Conservation (phyloP, 441 rosid species). For the Breynia disticha region DNA sequence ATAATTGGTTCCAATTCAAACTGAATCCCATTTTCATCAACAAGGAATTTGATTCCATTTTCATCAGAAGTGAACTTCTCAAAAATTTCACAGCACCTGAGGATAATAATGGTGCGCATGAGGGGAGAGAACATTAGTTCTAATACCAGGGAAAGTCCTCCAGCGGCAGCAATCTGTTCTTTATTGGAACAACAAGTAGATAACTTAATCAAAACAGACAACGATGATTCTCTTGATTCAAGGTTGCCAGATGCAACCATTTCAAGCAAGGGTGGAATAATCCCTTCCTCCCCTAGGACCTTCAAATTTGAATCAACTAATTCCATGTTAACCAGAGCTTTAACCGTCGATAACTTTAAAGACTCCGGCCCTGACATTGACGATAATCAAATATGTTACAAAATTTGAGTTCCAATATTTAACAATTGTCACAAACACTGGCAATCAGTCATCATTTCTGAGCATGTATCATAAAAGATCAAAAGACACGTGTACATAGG, state of each 20-base stretch:
- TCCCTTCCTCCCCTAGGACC: conserved; percentile 48
- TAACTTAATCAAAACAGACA: conserved; percentile 38
- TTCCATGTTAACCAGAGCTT: conserved; percentile 41
- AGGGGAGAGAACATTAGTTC: conserved; percentile 28
- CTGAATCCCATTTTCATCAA: conserved; percentile 34
- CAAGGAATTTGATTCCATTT: conserved; percentile 41
- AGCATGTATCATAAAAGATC: too few relatives aligned
- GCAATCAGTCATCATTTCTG: too few relatives aligned
- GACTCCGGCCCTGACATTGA: conserved; percentile 42
- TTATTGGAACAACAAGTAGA: conserved; percentile 34
- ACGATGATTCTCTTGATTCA: conserved; percentile 41
- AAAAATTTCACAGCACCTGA: conserved; percentile 44
- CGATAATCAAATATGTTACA: conserved; percentile 7
- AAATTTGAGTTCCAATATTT: neutral
- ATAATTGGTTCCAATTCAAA: conserved; percentile 40
- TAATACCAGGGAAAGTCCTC: conserved; percentile 42
- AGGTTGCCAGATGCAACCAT: conserved; percentile 33
- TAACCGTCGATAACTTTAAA: conserved; percentile 34
- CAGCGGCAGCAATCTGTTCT: conserved; percentile 40
- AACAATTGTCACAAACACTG: too few relatives aligned
- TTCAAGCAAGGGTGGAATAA: conserved; percentile 47
- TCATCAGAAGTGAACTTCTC: conserved; percentile 33
- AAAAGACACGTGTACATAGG: too few relatives aligned
- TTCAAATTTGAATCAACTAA: conserved; percentile 37
- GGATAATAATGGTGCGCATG: conserved; percentile 23